phyloP scores from a whole-genome alignment of 345 rosid genomes.

The Arabis alpina region DNA sequence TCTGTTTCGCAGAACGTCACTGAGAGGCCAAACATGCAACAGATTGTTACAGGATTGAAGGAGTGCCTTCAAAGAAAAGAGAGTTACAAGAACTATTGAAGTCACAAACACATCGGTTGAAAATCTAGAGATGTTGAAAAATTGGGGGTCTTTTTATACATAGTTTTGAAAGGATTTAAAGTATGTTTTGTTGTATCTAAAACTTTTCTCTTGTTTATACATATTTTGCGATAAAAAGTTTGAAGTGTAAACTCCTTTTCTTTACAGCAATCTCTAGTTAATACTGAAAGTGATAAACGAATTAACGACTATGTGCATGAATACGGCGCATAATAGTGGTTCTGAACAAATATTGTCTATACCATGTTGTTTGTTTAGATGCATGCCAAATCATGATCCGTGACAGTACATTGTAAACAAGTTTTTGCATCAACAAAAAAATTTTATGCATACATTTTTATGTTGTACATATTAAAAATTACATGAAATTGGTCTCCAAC shows the following conservation, averaged over 20 bases:
- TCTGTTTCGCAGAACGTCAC: slow-evolving; percentile 22
- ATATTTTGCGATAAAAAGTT: too few species aligned
- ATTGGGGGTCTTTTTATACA: too few species aligned
- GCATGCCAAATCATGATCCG: slow-evolving; percentile 3
- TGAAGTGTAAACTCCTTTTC: too few species aligned
- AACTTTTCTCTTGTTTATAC: too few species aligned
- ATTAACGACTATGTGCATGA: slow-evolving; percentile 1
- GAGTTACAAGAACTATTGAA: slow-evolving; percentile 14
- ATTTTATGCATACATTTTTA: not conserved
- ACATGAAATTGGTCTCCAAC: not conserved
- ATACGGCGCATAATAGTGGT: slow-evolving; percentile 9
- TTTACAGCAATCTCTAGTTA: too few species aligned
- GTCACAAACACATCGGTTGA: slow-evolving; percentile 27
- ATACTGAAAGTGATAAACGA: not conserved
- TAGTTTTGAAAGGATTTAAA: too few species aligned
- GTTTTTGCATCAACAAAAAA: slow-evolving; percentile 5
- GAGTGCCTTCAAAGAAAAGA: slow-evolving; percentile 38
- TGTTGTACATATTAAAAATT: not conserved
- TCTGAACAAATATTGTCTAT: slow-evolving; percentile 7
- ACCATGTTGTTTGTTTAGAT: slow-evolving; percentile 7
- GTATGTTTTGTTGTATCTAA: too few species aligned
- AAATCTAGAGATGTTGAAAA: too few species aligned
- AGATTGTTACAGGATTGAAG: slow-evolving; percentile 21
- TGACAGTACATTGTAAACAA: not conserved
- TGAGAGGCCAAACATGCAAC: slow-evolving; percentile 39